Percentiles rank a stretch among this genome's conserved stretches.
These are phyloP conservation scores for Catharanthus roseus DNA, from an alignment of 257 asterid species.

Conservation along the genomic window DNA sequence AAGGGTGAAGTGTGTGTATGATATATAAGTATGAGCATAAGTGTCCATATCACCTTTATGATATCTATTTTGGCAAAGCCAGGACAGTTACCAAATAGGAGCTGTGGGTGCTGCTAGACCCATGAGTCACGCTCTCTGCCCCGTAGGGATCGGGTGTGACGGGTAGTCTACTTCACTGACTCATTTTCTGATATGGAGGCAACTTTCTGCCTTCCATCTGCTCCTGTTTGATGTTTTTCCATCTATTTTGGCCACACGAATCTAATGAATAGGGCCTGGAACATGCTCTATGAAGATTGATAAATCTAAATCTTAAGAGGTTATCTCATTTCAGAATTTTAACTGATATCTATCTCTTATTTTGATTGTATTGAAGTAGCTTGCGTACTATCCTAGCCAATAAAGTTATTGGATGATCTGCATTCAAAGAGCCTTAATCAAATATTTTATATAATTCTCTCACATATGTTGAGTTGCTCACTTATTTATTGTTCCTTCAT, in stretches of 20 bases:
- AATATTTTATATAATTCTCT: too few species aligned
- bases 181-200: not conserved
- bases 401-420: not conserved
- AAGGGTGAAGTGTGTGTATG: too few species aligned
- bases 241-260: not conserved
- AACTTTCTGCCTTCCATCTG: not conserved
- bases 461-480: not conserved
- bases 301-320: not conserved
- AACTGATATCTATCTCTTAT: not conserved
- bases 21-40: too few species aligned
- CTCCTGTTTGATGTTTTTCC: not conserved
- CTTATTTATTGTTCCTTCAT: not conserved
- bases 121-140: too few species aligned
- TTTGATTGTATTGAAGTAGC: not conserved
- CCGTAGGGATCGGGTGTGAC: too few species aligned
- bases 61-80: too few species aligned
- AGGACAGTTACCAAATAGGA: too few species aligned
- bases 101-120: too few species aligned
- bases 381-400: not conserved
- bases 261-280: not conserved
- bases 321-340: not conserved
- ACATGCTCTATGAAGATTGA: not conserved
- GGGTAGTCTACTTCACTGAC: too few species aligned
- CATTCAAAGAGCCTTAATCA: not conserved
- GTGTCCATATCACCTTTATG: too few species aligned